These are phyloP conservation scores for Arthrinium phaeospermum DNA, from an alignment of 2,329 filamentous ascomycete genomes.

Conservation along the genomic window DNA sequence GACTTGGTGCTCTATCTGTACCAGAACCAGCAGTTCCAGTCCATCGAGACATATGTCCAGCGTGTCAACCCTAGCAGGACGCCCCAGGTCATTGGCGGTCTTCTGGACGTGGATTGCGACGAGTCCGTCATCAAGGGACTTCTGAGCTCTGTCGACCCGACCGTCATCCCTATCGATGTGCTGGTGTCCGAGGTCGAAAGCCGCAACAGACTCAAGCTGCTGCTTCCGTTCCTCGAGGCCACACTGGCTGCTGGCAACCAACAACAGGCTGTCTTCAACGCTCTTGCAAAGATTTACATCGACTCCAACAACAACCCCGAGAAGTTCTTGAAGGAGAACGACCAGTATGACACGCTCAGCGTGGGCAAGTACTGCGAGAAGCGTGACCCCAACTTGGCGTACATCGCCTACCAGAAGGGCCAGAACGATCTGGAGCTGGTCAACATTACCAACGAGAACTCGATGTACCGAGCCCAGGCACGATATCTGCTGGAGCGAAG, in stretches of 20 bases:
- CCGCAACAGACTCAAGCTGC: constrained; percentile 91
- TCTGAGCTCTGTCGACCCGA: constrained; percentile 80
- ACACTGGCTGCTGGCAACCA: constrained; percentile 89
- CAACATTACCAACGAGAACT: constrained; percentile 97
- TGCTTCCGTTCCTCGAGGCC: constrained; percentile 93
- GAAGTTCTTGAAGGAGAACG: constrained; percentile 96
- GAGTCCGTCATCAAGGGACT: constrained; percentile 95
- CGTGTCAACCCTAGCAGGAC: constrained; percentile 91
- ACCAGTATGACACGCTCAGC: constrained; percentile 88
- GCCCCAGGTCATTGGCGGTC: constrained; percentile 88
- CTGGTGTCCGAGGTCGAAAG: constrained; percentile 94
- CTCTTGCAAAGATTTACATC: constrained; percentile 98
- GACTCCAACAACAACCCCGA: constrained; percentile 98
- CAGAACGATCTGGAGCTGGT: constrained; percentile 97
- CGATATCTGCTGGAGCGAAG: constrained; percentile 91
- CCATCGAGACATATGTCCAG: constrained; percentile 97
- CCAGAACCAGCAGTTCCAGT: constrained; percentile 99
- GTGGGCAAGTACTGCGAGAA: constrained; percentile 99
- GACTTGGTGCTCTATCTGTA: constrained; percentile 96
- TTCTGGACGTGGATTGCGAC: constrained; percentile 96
- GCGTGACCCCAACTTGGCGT: constrained; percentile 93
- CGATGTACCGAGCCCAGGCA: constrained; percentile 99
- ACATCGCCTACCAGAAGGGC: constrained; percentile 94
- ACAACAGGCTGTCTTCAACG: constrained; percentile 96
- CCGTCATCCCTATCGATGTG: constrained; percentile 90